Evolutionary conservation across 176 grass and related monocot genomes (phyloP).

Genomic region (Thalia dealbata): DNA sequence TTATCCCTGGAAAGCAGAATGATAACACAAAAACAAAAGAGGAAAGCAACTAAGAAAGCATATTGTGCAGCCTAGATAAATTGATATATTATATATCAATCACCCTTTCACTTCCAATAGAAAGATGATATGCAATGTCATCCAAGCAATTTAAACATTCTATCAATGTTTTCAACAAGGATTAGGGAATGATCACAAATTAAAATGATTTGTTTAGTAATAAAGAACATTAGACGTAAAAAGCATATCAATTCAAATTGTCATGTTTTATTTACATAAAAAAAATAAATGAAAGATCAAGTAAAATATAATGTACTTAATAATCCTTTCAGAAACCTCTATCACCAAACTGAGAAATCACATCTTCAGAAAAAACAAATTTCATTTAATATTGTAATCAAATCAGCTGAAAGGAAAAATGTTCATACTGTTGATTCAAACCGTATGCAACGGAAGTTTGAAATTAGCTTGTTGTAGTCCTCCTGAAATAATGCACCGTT

Average conservation of each 20-base stretch:
- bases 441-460: slow-evolving; percentile 51
- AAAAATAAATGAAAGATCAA: not conserved
- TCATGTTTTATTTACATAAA: not conserved
- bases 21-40: not conserved
- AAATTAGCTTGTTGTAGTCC: slow-evolving; percentile 63
- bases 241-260: not conserved
- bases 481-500: slow-evolving; percentile 46
- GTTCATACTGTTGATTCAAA: slow-evolving; percentile 88
- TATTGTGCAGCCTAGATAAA: not conserved
- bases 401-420: slow-evolving; percentile 8
- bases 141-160: not conserved
- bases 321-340: not conserved
- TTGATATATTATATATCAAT: too few species aligned
- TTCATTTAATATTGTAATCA: not conserved
- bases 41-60: not conserved
- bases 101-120: not conserved
- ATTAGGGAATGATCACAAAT: not conserved
- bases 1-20: not conserved
- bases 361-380: not conserved
- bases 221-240: not conserved
- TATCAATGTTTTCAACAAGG: not conserved
- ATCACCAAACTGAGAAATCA: not conserved
- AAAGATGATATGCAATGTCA: not conserved
- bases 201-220: not conserved
- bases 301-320: not conserved